phyloP scores from a whole-genome alignment of 306 rosid species.

The Canavalia gladiata region DNA sequence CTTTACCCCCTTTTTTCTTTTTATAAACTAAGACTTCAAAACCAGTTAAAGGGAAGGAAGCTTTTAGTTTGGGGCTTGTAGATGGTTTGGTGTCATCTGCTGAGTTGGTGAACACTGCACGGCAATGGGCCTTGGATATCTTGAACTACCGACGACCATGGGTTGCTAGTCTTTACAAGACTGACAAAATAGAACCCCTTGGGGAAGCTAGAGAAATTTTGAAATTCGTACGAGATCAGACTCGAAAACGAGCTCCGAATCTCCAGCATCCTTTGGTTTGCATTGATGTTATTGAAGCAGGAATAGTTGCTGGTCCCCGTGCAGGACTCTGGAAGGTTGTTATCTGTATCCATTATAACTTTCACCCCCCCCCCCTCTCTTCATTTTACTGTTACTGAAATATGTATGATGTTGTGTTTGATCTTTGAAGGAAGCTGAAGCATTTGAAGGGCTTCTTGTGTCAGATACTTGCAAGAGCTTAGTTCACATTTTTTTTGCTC shows the following conservation, averaged over 20 bases:
- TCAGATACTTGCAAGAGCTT: slow-evolving; percentile 84
- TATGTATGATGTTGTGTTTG: slow-evolving; percentile 46
- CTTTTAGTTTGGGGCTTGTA: slow-evolving; percentile 82
- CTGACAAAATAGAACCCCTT: slow-evolving; percentile 84
- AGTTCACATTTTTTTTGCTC: slow-evolving; percentile 88
- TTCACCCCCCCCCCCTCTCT: slow-evolving; percentile 10
- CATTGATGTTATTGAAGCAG: slow-evolving; percentile 89
- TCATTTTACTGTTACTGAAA: slow-evolving; percentile 31
- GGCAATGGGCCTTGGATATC: slow-evolving; percentile 88
- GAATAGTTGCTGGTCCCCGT: slow-evolving; percentile 83
- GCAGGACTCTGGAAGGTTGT: slow-evolving; percentile 94
- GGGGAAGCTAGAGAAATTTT: slow-evolving; percentile 95
- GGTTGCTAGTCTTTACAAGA: slow-evolving; percentile 88
- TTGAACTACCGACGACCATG: slow-evolving; percentile 74
- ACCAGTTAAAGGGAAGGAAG: slow-evolving; percentile 89
- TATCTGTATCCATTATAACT: slow-evolving; percentile 45
- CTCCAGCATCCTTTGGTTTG: slow-evolving; percentile 92
- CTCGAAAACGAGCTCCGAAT: slow-evolving; percentile 81
- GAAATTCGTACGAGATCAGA: slow-evolving; percentile 80
- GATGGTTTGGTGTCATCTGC: slow-evolving; percentile 78
- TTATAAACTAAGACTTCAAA: slow-evolving; percentile 68
- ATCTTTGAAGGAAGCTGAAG: slow-evolving; percentile 85
- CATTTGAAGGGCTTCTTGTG: slow-evolving; percentile 66
- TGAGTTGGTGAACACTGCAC: slow-evolving; percentile 80
- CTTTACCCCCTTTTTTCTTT: neutral